Base-by-base conservation (phyloP, 2,329 filamentous ascomycete species). In the Aspergillus alliaceus region DNA sequence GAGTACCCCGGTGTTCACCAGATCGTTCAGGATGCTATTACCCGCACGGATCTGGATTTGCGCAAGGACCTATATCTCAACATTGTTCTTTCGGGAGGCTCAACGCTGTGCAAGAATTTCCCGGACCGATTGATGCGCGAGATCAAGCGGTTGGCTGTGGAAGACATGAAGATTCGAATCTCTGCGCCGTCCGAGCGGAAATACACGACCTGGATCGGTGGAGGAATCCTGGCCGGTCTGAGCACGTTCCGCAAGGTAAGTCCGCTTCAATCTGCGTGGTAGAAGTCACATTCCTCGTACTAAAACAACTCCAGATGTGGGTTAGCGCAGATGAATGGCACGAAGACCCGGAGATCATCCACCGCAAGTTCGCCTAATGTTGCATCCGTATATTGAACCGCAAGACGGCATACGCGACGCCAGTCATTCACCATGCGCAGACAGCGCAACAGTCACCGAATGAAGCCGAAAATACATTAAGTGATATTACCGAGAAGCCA, bases 251-350 rank as follows among this genome's bases (percentile, higher is more conserved):
- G 93, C 81, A 99, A 98, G 90, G 92, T 95, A 76, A 74, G 83
- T 72, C 15, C 24, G 18, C 15, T 31, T 22, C 44, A 29, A 7
- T 20, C 6, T 4, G 25, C 9, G 8, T 27, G 4, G 18, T 1
- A 18, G 6, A 18, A 12, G 15, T 6, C 9, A n/a, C 18, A n/a
- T 31, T 5, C 18, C 27, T 11, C 5, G 32, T 48, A 18, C 40
- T 44, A 27, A 44, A 22, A 18, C 24, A 1, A 6, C 40, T n/a
- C 8, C 18, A 96, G 93, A 99, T 99, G 95, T 98, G 95, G 92
- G 95, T 99, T 71, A 96, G 92, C 78, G 93, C 96, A 73, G 95
- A 98, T 72, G 95, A 99, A 81, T 99, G 95, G 95, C 95, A 99
- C 75, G 95, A 99, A 83, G 96, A 99, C 73, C 95, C 95, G 18